Evolutionary conservation across 371 early-diverging fungal genomes (phyloP), one percentile per base, ranked within the genome.

Genomic region (Massospora cicadina): DNA sequence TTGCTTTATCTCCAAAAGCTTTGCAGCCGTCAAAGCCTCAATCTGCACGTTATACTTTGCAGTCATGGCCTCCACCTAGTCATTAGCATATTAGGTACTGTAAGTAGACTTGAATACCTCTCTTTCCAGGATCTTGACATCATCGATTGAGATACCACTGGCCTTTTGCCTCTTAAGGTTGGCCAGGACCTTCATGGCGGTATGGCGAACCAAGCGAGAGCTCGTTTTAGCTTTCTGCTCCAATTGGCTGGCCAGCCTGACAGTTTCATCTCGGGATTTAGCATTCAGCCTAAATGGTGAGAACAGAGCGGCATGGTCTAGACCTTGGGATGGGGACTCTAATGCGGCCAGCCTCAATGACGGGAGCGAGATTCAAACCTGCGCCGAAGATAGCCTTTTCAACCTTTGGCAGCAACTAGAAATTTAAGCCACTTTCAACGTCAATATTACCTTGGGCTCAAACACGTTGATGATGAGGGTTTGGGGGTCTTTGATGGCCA

Each of bases 241-340:
- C 5, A 63, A 3, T 33, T 27, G 5, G n/a, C 55, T 43, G 25
- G 25, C 43, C 25, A 27, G 53, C 29, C 55, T 63, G 12, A 63
- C 55, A 2, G 29, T 17, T 54, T 63, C 29, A 13, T 63, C 13
- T 1, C 63, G 53, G 10, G 63, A 54, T 33, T 63, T 29, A 54
- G 23, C 29, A 1, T 54, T 63, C 5, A 63, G 28, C 29, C 63
- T 63, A 63, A 54, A 28, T 7, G 0, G 7, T 65, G 13, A 53
- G 32, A 56, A 25, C 26, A 32, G 55, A 26, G 2, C 7, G 2
- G 30, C 29, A 24, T 23, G 26, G 64, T 75, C 73, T 81, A n/a
- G n/a, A 84, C 87, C 85, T 89, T 68, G 93, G 95, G 58, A 95
- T 82, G 2, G 92, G 91, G 0, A 93, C 89, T 55, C 81, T 75